These are phyloP conservation scores for Dactylonectria macrodidyma DNA, from an alignment of 2,329 filamentous ascomycete species.

Conservation along the genomic window DNA sequence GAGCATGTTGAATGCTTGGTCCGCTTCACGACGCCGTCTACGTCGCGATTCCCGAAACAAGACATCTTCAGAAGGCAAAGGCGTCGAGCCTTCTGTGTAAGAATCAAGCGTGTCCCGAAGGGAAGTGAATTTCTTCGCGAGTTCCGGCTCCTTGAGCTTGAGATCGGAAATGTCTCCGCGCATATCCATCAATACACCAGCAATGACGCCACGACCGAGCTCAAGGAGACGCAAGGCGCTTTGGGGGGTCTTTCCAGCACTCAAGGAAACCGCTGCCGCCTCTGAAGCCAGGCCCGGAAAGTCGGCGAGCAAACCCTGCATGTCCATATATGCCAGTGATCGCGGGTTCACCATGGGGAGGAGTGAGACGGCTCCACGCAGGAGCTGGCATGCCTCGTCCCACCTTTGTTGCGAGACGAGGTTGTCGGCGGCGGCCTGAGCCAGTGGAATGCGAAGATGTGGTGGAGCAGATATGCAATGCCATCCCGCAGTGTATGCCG, in stretches of 20 bases:
- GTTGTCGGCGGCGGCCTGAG: too few relatives aligned
- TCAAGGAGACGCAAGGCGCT: conserved; percentile 1
- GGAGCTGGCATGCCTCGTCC: neutral
- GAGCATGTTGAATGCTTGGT: neutral
- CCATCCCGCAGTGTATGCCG: conserved; percentile 4
- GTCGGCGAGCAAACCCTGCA: neutral
- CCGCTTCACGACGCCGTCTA: neutral
- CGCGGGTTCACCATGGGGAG: conserved; percentile 3
- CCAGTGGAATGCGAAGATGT: neutral
- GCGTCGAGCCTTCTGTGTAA: too few relatives aligned
- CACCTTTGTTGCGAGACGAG: neutral
- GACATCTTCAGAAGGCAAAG: too few relatives aligned
- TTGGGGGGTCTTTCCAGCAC: neutral
- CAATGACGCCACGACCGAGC: conserved; percentile 8
- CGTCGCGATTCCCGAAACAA: neutral
- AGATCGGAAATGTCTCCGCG: neutral
- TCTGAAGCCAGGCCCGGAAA: neutral
- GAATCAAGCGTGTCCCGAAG: neutral
- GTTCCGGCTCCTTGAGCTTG: neutral
- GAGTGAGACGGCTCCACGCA: neutral
- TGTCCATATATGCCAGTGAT: neutral
- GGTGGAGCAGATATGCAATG: neutral
- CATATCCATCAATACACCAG: neutral
- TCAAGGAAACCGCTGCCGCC: neutral
- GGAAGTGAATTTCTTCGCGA: neutral